Conservation (phyloP, 1,284 basidiomycete species). For the Cronartium quercuum region DNA sequence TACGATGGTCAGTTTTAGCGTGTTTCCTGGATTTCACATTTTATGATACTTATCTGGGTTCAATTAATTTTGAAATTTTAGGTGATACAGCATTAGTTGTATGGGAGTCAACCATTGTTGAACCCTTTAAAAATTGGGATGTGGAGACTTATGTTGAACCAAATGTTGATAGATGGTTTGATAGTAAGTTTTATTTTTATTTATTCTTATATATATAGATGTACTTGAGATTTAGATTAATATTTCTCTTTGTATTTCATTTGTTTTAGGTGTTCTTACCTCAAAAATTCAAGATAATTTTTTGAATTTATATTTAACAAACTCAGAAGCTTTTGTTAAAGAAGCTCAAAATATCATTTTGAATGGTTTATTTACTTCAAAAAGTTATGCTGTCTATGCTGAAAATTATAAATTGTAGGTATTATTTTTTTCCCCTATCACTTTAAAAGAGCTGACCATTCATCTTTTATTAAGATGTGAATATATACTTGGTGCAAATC, state of each 20-base stretch:
- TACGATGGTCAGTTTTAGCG: constrained; percentile 21
- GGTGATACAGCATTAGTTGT: constrained; percentile 17
- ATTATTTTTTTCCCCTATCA: background rate
- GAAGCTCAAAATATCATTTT: constrained; percentile 7
- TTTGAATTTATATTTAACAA: background rate
- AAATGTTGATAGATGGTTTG: background rate
- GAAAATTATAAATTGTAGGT: background rate
- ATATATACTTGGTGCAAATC: constrained; percentile 8
- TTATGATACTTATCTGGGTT: too few relatives aligned
- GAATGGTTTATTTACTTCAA: background rate
- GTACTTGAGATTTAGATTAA: background rate
- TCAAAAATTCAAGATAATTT: too few relatives aligned
- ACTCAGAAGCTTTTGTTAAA: constrained; percentile 15
- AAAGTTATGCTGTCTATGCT: background rate
- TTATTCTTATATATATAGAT: too few relatives aligned
- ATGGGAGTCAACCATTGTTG: constrained; percentile 9
- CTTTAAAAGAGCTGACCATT: background rate
- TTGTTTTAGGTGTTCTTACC: too few relatives aligned
- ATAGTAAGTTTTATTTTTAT: constrained; percentile 7
- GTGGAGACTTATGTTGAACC: background rate
- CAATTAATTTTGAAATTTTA: background rate
- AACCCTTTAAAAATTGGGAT: constrained; percentile 17
- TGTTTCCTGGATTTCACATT: background rate
- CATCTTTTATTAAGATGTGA: constrained; percentile 1
- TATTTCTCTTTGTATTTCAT: too few relatives aligned